Evolutionary conservation across 2,329 filamentous ascomycete genomes (phyloP), one percentile per base, ranked within the genome.

Genomic region (Microcyclospora tardicrescens): DNA sequence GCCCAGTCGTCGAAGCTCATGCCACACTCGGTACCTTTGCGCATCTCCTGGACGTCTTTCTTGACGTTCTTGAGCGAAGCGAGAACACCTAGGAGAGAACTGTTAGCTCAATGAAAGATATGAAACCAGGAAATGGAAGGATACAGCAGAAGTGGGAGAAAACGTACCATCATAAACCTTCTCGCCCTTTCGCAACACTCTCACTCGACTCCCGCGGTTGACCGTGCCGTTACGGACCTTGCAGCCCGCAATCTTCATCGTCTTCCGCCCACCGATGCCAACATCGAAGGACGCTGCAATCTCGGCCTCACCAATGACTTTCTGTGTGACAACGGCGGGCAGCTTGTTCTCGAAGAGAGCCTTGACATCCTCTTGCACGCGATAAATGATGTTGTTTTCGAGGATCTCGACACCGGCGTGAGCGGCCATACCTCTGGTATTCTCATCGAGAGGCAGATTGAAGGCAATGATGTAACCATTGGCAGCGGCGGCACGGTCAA

Each of bases 1-100:
- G 81, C 70, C 77, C 85, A 98, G 27, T 69, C 72, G 2, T 81
- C 77, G 53, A 98, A 89, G 37, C 76, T 78, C 49, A 98, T 79
- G 48, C 91, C 91, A 53, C 91, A 98, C 62, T 98, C 91, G n/a
- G 73, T 76, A 42, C 86, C 87, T 63, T 93, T 96, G 53, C 77
- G 78, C 77, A 93, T 91, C 55, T 94, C 84, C 34, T 69, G 67
- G 24, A 91, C 83, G 48, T 95, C 84, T 59, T 93, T 93, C 71
- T 96, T 95, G 59, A 82, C 77, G 54, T 93, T 83, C 65, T 91
- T 95, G 42, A 98, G 75, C 1, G 84, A 84, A 13, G 76, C 72
- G 33, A 96, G 74, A 37, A 71, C 72, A 48, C 87, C 89, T 94
- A 42, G 19, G 40, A 9, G 35, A 19, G 6, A 31, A 13, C 16